Percentiles rank a stretch among this genome's conserved stretches.
Conservation (phyloP, 202 grass and related monocot species). For the Miscanthus sacchariflorus region DNA sequence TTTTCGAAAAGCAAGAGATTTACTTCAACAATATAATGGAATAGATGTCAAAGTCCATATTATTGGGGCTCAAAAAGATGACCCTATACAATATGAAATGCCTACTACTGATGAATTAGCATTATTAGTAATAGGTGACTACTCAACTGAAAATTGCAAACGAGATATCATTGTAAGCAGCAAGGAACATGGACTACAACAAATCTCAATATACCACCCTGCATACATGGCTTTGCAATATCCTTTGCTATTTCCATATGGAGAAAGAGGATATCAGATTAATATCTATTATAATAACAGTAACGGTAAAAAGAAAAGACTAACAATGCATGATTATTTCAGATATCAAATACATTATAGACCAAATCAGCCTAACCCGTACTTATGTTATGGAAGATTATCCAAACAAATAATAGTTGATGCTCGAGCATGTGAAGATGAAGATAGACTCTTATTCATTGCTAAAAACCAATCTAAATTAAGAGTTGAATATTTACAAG, state of each 20-base stretch:
- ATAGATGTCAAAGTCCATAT: neutral
- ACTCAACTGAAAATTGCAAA: neutral
- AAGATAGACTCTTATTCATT: neutral
- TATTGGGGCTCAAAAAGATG: neutral
- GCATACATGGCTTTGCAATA: neutral
- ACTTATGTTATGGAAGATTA: too few relatives aligned
- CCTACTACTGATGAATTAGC: neutral
- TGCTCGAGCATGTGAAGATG: neutral
- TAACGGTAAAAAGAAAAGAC: too few relatives aligned
- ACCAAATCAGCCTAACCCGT: too few relatives aligned
- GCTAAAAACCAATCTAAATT: neutral
- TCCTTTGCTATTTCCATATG: neutral
- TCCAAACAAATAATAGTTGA: too few relatives aligned
- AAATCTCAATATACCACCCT: neutral
- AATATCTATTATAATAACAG: neutral
- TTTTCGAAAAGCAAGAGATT: neutral
- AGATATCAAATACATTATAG: too few relatives aligned
- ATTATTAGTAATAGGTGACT: neutral
- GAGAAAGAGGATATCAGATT: neutral
- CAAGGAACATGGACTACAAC: neutral
- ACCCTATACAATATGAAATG: neutral
- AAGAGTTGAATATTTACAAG: constrained; percentile 5
- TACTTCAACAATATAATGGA: neutral
- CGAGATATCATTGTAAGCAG: neutral
- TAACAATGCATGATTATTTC: too few relatives aligned